Conservation (phyloP, 805 yeast species). For the Clavispora asparagi region DNA sequence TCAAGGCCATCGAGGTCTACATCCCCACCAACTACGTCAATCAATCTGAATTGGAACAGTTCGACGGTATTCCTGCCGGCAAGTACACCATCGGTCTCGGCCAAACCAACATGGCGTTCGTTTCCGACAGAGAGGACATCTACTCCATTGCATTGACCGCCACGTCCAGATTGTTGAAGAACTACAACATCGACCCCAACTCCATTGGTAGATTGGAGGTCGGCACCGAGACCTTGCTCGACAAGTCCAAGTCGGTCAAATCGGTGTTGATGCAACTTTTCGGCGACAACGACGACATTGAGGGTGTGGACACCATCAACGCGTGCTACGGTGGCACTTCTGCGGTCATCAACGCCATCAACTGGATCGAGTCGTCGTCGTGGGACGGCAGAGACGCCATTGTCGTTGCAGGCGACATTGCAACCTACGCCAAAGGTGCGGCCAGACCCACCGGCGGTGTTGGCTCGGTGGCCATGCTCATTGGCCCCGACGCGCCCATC, state of each 20-base stretch:
- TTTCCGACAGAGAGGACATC: conserved; percentile 95
- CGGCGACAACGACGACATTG: conserved; percentile 83
- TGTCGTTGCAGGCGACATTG: conserved; percentile 97
- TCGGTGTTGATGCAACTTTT: conserved; percentile 92
- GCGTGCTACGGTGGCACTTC: conserved; percentile 99
- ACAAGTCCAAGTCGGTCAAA: conserved; percentile 95
- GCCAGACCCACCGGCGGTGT: conserved; percentile 99
- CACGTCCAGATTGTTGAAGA: conserved; percentile 65
- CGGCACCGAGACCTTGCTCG: conserved; percentile 95
- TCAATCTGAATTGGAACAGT: conserved; percentile 82
- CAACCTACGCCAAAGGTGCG: conserved; percentile 93
- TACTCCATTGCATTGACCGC: conserved; percentile 94
- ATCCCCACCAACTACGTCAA: conserved; percentile 78
- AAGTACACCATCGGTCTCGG: conserved; percentile 98
- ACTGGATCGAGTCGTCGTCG: conserved; percentile 92
- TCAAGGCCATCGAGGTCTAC: conserved; percentile 92
- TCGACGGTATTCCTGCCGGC: conserved; percentile 84
- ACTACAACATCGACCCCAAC: conserved; percentile 77
- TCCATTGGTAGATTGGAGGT: conserved; percentile 93
- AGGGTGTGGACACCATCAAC: conserved; percentile 92
- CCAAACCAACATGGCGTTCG: conserved; percentile 96
- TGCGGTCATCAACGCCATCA: conserved; percentile 87
- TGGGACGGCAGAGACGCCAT: conserved; percentile 99
- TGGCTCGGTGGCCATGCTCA: conserved; percentile 88
- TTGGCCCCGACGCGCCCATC: conserved; percentile 97